These are phyloP conservation scores for Leccinum pachyderme DNA, from an alignment of 1,284 basidiomycete genomes.

Conservation along the genomic window DNA sequence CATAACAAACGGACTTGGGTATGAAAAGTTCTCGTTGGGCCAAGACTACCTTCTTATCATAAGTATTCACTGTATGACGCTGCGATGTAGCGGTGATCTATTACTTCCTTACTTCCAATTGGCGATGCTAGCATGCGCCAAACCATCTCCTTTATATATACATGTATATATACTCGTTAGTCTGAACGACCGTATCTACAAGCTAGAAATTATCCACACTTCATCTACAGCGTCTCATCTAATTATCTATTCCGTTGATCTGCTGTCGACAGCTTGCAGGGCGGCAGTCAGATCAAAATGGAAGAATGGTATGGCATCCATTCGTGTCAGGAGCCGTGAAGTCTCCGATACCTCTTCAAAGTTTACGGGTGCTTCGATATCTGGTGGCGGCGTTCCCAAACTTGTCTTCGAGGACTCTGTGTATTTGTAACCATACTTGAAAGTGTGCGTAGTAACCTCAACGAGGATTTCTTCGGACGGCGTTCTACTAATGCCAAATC, in stretches of 20 bases:
- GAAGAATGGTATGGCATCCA: constrained; percentile 77
- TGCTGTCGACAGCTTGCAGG: constrained; percentile 64
- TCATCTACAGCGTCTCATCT: not conserved
- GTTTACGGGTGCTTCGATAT: constrained; percentile 40
- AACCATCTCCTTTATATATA: not conserved
- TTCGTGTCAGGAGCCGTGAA: constrained; percentile 41
- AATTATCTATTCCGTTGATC: not conserved
- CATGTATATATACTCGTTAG: not conserved
- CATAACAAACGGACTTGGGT: not conserved
- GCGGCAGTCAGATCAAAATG: constrained; percentile 80
- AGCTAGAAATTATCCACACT: not conserved
- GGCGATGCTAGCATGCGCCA: too few relatives aligned
- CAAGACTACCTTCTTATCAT: not conserved
- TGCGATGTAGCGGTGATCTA: too few relatives aligned
- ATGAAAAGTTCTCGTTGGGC: not conserved
- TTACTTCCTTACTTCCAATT: too few relatives aligned
- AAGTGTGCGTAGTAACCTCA: constrained; percentile 77
- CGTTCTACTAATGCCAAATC: constrained; percentile 75
- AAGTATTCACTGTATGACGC: too few relatives aligned
- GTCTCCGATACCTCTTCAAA: constrained; percentile 16
- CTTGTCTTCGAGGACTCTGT: constrained; percentile 18
- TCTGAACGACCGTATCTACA: not conserved
- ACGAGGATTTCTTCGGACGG: constrained; percentile 41
- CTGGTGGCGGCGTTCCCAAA: constrained; percentile 15
- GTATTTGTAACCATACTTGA: constrained; percentile 52